A percentile compares a stretch with the other conserved stretches of the same genome.
Evolutionary conservation across 495 filamentous ascomycete genomes (phyloP).

Genomic region (Lophium mytilinum): DNA sequence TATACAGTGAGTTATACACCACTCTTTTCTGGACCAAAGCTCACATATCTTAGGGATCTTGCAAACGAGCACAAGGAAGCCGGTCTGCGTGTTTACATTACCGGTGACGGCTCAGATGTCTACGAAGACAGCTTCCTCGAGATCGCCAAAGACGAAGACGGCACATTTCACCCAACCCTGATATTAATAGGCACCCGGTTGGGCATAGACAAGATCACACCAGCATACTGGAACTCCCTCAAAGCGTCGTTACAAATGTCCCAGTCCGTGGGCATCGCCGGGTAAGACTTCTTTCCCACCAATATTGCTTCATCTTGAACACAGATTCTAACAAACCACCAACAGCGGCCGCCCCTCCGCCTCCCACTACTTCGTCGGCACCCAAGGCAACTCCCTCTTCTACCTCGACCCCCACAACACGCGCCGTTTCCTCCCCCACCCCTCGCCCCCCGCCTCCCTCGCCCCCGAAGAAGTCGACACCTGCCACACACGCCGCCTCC

Average conservation of each 20-base stretch:
- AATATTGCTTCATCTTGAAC: not conserved
- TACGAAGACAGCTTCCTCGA: slow-evolving; percentile 81
- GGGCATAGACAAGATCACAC: slow-evolving; percentile 87
- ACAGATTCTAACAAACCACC: slow-evolving; percentile 3
- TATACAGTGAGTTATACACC: slow-evolving; percentile 64
- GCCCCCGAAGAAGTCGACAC: slow-evolving; percentile 65
- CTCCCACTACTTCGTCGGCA: slow-evolving; percentile 94
- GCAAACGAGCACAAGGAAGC: slow-evolving; percentile 49
- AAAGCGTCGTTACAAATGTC: slow-evolving; percentile 71
- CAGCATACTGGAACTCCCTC: slow-evolving; percentile 85
- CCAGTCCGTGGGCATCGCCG: slow-evolving; percentile 91
- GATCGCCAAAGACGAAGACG: slow-evolving; percentile 56
- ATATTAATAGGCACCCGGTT: slow-evolving; percentile 81
- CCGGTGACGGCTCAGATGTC: slow-evolving; percentile 81
- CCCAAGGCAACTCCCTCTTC: slow-evolving; percentile 82
- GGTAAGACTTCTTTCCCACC: slow-evolving; percentile 49
- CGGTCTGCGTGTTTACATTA: slow-evolving; percentile 73
- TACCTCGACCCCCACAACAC: slow-evolving; percentile 92
- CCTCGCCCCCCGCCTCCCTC: slow-evolving; percentile 44
- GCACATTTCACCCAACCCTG: slow-evolving; percentile 69
- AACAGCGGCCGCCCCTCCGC: slow-evolving; percentile 81
- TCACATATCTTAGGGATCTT: slow-evolving; percentile 50
- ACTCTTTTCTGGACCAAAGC: not conserved
- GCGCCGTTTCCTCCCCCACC: slow-evolving; percentile 56
- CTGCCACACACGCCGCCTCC: slow-evolving; percentile 79